These are phyloP conservation scores for Sporothrix humicola DNA, from an alignment of 2,329 filamentous ascomycete species.

Conservation along the genomic window DNA sequence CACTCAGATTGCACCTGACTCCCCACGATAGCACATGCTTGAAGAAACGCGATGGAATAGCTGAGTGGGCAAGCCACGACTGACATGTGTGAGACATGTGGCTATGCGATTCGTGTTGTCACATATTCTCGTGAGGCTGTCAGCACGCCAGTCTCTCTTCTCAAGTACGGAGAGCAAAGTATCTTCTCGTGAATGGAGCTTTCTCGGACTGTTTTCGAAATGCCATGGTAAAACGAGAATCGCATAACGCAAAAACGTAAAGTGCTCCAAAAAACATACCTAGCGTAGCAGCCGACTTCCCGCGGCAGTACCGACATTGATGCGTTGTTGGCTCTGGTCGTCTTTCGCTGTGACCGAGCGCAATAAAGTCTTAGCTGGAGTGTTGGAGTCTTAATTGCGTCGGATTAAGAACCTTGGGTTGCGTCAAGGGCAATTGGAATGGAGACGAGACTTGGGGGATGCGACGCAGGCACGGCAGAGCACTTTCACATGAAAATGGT, in stretches of 20 bases:
- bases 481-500: slow-evolving; percentile 11
- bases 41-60: no score
- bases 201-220: not conserved
- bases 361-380: not conserved
- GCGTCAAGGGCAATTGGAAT: not conserved
- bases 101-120: slow-evolving; percentile 6
- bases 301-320: slow-evolving; percentile 7
- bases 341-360: not conserved
- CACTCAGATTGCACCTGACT: not conserved
- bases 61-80: not conserved
- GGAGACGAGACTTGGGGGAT: not conserved
- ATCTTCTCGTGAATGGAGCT: no score
- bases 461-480: slow-evolving; percentile 7
- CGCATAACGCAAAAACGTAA: not conserved
- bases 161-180: not conserved
- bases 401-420: not conserved
- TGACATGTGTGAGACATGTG: slow-evolving; percentile 21
- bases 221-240: not conserved
- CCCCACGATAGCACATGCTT: not conserved
- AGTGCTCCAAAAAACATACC: not conserved
- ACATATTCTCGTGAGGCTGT: slow-evolving; percentile 4
- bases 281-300: slow-evolving; percentile 14
- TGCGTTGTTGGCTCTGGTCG: not conserved
- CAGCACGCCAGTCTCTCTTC: not conserved
- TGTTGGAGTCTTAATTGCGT: not conserved